Conservation (phyloP, 257 asterid species). For the Fraxinus excelsior region DNA sequence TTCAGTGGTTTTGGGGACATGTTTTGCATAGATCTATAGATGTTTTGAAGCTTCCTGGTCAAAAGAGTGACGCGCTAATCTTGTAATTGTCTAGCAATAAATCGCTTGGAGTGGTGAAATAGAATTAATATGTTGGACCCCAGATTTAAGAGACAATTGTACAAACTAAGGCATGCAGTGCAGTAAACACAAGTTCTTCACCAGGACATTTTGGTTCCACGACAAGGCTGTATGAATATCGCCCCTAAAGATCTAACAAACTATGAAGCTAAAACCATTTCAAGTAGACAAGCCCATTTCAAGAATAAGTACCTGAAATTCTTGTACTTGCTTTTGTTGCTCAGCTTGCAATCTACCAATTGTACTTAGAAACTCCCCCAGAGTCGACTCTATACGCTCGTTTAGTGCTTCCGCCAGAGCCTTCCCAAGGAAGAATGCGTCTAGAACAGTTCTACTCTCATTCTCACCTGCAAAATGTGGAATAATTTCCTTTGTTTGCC, state of each 20-base stretch:
- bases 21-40: not conserved
- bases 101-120: not conserved
- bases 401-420: constrained; percentile 83
- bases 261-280: not conserved
- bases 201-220: not conserved
- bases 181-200: not conserved
- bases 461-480: constrained; percentile 54
- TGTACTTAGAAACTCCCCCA: constrained; percentile 78
- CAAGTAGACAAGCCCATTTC: not conserved
- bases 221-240: not conserved
- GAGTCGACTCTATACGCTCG: constrained; percentile 74
- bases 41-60: not conserved
- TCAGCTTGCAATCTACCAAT: constrained; percentile 88
- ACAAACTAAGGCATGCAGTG: too few relatives aligned
- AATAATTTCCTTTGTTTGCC: not conserved
- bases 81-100: not conserved
- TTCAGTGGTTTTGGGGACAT: not conserved
- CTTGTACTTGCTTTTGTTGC: constrained; percentile 83
- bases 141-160: too few relatives aligned
- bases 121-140: too few relatives aligned
- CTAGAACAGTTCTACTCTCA: constrained; percentile 69
- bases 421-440: constrained; percentile 92
- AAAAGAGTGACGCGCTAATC: not conserved
- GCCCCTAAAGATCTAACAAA: too few relatives aligned
- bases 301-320: constrained; percentile 60